Conservation (phyloP, 345 rosid genomes). For the Raphanus raphanistrum region DNA sequence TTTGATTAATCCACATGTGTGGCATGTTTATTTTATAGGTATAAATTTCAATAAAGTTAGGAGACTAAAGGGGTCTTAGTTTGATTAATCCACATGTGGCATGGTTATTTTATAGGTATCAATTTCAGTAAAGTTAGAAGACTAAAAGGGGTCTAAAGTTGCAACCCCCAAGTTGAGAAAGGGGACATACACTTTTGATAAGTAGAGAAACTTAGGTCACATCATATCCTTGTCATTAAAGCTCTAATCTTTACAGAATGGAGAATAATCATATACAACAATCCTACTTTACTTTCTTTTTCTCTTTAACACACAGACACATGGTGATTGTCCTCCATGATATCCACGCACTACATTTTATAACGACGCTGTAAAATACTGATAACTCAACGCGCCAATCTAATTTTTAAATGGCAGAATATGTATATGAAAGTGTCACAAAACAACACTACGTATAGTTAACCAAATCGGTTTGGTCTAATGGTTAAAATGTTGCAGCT, state of each 20-base stretch:
- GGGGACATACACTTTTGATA: slow-evolving; percentile 30
- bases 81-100: background rate
- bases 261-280: slow-evolving; percentile 23
- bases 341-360: slow-evolving; percentile 24
- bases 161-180: slow-evolving; percentile 19
- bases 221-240: slow-evolving; percentile 29
- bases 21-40: background rate
- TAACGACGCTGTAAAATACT: slow-evolving; percentile 3
- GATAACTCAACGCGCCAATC: slow-evolving; percentile 10
- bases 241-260: slow-evolving; percentile 29
- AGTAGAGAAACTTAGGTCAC: slow-evolving; percentile 23
- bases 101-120: background rate
- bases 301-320: slow-evolving; percentile 9
- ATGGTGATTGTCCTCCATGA: slow-evolving; percentile 27
- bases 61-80: slow-evolving; percentile 16
- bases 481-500: no score
- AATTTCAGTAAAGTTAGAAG: slow-evolving; percentile 1
- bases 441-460: background rate
- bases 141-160: slow-evolving; percentile 33
- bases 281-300: slow-evolving; percentile 24
- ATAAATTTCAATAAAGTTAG: slow-evolving; percentile 4
- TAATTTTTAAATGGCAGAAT: background rate
- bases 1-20: slow-evolving; percentile 9
- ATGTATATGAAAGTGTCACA: background rate
- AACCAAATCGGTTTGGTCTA: background rate